A percentile compares a stretch with the other conserved stretches of the same genome.
These are phyloP conservation scores for Epichloe scottii DNA, from an alignment of 2,329 filamentous ascomycete species.

Conservation along the genomic window DNA sequence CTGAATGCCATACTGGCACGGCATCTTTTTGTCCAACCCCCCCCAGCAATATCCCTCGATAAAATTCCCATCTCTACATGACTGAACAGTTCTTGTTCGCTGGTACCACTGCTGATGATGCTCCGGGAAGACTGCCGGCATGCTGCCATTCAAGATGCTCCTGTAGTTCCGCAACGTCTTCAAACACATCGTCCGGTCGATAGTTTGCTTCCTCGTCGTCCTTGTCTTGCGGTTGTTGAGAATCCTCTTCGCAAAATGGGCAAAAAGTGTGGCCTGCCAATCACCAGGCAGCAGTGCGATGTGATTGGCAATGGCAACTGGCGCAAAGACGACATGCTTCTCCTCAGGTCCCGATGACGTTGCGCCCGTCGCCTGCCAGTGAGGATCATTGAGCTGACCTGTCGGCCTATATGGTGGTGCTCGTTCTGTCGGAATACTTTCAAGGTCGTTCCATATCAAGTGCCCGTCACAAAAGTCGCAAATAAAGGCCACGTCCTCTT, in stretches of 20 bases:
- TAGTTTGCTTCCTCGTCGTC: constrained; percentile 40
- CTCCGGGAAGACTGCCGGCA: constrained; percentile 25
- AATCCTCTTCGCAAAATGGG: constrained; percentile 44
- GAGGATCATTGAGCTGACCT: constrained; percentile 17
- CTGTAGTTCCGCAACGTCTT: constrained; percentile 34
- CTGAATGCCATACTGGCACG: background rate
- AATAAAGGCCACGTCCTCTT: constrained; percentile 42
- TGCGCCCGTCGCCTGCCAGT: constrained; percentile 41
- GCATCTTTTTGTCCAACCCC: too few species aligned
- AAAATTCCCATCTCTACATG: constrained; percentile 23
- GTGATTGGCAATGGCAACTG: constrained; percentile 46
- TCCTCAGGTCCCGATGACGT: constrained; percentile 26
- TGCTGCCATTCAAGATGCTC: constrained; percentile 47
- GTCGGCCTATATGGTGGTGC: constrained; percentile 16
- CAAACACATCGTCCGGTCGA: constrained; percentile 37
- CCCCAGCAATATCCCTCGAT: too few species aligned
- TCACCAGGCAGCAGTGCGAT: constrained; percentile 35
- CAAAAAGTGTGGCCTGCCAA: constrained; percentile 38
- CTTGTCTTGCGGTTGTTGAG: constrained; percentile 26
- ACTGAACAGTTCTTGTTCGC: constrained; percentile 29
- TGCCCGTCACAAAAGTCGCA: constrained; percentile 52
- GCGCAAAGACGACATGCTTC: constrained; percentile 43
- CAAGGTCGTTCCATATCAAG: constrained; percentile 44
- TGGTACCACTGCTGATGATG: constrained; percentile 21
- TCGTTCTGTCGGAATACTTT: constrained; percentile 36